Evolutionary conservation across 2,329 filamentous ascomycete species (phyloP), one percentile per base, ranked within the genome.

Genomic region (Sporothrix globosa): DNA sequence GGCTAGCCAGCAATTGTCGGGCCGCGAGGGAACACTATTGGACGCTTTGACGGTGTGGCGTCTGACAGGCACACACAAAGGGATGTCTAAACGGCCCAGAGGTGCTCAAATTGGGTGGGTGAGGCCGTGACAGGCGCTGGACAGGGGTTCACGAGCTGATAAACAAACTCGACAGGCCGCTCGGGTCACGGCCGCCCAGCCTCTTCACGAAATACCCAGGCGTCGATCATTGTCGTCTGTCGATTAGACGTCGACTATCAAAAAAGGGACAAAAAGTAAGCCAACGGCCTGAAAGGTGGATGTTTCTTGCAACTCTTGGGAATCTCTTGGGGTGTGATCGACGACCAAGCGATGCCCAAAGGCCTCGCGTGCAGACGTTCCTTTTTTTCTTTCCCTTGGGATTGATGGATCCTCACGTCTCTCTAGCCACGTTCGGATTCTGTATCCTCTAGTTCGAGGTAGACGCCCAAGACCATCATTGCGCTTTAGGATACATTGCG

Each of bases 1-100:
- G 67, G 56, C 67, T 69, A 66, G 27, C 63, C 34, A 69, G 50
- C 41, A 50, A 67, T 27, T 66, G 63, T 67, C 63, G 63, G 48
- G 30, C 63, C 48, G 48, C 5, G 27, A 30, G 27, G 63, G 56
- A 10, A 13, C 34, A 21, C 61, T 48, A 17, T 41, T 14, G 4
- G n/a, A 39, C 56, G 56, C 54, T 60, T 17, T 14, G 39, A 34
- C 39, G 21, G 19, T 44, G 56, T 44, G 56, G 27, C 27, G 34
- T 34, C 34, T 34, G 34, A 30, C 34, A 34, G 34, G 34, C 34
- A 7, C 34, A 34, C 34, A 34, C 27, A 9, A 30, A 5, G 58
- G 58, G 58, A 61, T 39, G 27, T 19, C 58, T 39, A 61, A 61
- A 61, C 6, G 21, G 21, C n/a, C 58, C 34, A 61, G 30, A 19